Percentiles rank a stretch among this genome's conserved stretches.
Evolutionary conservation across 768 basidiomycete species (phyloP).

Genomic region (Phlebiopsis flavidoalba): DNA sequence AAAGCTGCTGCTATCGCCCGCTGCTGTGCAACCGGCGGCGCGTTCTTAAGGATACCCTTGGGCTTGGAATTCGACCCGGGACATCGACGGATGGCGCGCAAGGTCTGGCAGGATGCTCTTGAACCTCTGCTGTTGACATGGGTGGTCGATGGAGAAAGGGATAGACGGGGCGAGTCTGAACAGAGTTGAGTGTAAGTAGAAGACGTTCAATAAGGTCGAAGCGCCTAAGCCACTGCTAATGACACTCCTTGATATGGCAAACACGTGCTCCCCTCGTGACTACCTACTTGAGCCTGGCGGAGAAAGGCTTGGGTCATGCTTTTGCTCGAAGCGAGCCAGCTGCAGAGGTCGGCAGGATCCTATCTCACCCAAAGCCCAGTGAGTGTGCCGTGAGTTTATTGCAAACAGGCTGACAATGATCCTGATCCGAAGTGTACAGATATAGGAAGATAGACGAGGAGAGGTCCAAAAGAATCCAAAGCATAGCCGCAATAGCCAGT

Average conservation of each 20-base stretch:
- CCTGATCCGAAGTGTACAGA: slow-evolving; percentile 7
- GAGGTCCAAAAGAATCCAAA: not conserved
- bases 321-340: not conserved
- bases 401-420: not conserved
- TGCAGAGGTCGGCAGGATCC: not conserved
- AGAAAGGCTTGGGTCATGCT: not conserved
- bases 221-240: slow-evolving; percentile 5
- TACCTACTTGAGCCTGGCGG: not conserved
- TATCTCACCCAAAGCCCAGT: not conserved
- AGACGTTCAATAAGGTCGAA: not conserved
- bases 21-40: slow-evolving; percentile 41
- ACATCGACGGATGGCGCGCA: slow-evolving; percentile 39
- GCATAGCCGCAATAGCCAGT: not conserved
- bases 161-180: not conserved
- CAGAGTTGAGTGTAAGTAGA: not conserved
- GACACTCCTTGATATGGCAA: slow-evolving; percentile 9
- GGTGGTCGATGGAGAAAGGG: not conserved
- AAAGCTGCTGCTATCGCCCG: slow-evolving; percentile 47
- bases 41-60: slow-evolving; percentile 89
- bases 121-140: slow-evolving; percentile 11
- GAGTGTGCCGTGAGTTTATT: not conserved
- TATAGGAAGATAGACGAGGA: not conserved
- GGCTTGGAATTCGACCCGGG: slow-evolving; percentile 63
- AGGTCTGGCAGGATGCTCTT: slow-evolving; percentile 11
- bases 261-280: slow-evolving; percentile 11